These are phyloP conservation scores for Poronia punctata DNA, from an alignment of 495 filamentous ascomycete species.

Conservation along the genomic window DNA sequence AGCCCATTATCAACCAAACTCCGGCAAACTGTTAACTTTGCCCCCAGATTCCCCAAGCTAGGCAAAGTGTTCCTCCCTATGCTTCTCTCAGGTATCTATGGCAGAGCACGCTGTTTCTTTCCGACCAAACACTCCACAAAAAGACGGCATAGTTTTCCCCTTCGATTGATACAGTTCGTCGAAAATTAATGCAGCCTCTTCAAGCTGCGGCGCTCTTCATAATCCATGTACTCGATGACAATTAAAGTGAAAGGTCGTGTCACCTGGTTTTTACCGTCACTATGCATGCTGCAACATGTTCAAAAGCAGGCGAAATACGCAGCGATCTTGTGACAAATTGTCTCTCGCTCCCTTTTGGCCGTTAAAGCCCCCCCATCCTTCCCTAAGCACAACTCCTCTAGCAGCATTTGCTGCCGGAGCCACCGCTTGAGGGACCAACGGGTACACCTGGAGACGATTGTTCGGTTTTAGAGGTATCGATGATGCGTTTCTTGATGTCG, in stretches of 20 bases:
- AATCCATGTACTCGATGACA: constrained; percentile 19
- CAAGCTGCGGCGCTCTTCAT: constrained; percentile 12
- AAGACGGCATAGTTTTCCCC: constrained; percentile 7
- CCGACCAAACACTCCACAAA: constrained; percentile 11
- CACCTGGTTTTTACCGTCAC: constrained; percentile 1
- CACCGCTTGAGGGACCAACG: constrained; percentile 5
- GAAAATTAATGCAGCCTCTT: constrained; percentile 5
- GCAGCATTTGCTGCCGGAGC: constrained; percentile 63
- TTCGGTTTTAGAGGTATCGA: constrained; percentile 78
- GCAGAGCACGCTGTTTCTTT: constrained; percentile 16
- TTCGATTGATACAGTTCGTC: constrained; percentile 14
- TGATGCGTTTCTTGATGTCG: constrained; percentile 95
- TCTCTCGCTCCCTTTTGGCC: constrained; percentile 6
- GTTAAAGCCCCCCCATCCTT: constrained; percentile 2
- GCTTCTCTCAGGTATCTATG: constrained; percentile 19
- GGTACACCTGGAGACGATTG: constrained; percentile 42
- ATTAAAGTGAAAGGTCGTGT: constrained; percentile 4
- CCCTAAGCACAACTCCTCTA: constrained; percentile 35
- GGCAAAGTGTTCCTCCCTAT: constrained; percentile 8
- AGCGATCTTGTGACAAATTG: neutral
- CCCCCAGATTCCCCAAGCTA: constrained; percentile 7
- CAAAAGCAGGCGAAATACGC: neutral
- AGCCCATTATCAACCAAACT: constrained; percentile 29
- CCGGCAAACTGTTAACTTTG: constrained; percentile 25
- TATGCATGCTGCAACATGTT: constrained; percentile 2